phyloP scores from a whole-genome alignment of 1,284 basidiomycete genomes.

The Jaminaea rosea region DNA sequence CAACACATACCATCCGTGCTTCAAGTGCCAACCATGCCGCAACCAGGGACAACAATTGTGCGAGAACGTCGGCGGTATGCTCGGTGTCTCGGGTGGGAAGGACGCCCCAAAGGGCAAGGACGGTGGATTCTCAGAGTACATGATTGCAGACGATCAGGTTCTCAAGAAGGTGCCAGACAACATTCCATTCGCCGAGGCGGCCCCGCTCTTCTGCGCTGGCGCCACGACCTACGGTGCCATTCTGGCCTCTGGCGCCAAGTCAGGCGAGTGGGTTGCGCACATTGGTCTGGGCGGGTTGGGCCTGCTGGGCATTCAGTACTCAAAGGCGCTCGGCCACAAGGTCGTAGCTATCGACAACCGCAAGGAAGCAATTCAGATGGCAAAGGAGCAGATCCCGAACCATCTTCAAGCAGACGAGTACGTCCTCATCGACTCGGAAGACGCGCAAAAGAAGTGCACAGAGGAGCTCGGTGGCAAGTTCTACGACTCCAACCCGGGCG shows the following conservation, averaged over 20 bases:
- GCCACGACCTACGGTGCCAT: slow-evolving; percentile 12
- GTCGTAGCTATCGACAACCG: slow-evolving; percentile 34
- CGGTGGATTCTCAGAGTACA: slow-evolving; percentile 14
- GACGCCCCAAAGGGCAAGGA: slow-evolving; percentile 4
- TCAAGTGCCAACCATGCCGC: slow-evolving; percentile 5
- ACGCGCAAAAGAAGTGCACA: slow-evolving; percentile 18
- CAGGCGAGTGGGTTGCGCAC: slow-evolving; percentile 6
- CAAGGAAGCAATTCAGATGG: slow-evolving; percentile 9
- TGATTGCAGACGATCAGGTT: slow-evolving; percentile 7
- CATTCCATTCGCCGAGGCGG: slow-evolving; percentile 8
- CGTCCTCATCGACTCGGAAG: slow-evolving; percentile 21
- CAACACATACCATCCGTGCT: slow-evolving; percentile 8
- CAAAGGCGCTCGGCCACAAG: slow-evolving; percentile 11
- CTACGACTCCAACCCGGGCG: slow-evolving; percentile 33
- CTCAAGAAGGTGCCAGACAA: slow-evolving; percentile 7
- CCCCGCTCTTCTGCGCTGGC: slow-evolving; percentile 13
- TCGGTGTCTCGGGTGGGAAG: slow-evolving; percentile 7
- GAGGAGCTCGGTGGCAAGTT: slow-evolving; percentile 23
- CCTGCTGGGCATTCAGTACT: slow-evolving; percentile 11
- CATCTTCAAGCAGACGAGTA: slow-evolving; percentile 33
- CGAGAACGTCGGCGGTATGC: slow-evolving; percentile 11
- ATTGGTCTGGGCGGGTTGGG: slow-evolving; percentile 11
- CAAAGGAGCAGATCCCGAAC: slow-evolving; percentile 16
- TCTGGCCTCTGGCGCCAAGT: slow-evolving; percentile 3
- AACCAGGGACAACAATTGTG: slow-evolving; percentile 10